These are phyloP conservation scores for Xenoacremonium recifei DNA, from an alignment of 2,329 filamentous ascomycete genomes.

Conservation along the genomic window DNA sequence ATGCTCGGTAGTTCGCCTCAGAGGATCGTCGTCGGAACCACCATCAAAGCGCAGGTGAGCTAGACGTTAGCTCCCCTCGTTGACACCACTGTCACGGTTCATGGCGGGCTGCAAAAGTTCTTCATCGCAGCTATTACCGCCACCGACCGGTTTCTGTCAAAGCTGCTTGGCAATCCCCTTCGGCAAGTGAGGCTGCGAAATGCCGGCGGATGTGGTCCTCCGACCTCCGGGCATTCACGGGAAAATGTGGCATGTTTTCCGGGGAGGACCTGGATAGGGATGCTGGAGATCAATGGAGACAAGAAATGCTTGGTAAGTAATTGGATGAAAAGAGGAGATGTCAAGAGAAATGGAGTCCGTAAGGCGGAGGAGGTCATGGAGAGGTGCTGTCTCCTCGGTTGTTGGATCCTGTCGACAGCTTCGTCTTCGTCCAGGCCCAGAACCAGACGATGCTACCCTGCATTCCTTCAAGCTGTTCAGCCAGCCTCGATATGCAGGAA, in stretches of 20 bases:
- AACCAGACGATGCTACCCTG: neutral
- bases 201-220: neutral
- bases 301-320: neutral
- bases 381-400: neutral
- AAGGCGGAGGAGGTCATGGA: neutral
- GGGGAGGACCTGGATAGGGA: neutral
- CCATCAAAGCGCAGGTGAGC: neutral
- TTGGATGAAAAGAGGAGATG: neutral
- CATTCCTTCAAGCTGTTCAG: neutral
- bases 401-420: no score
- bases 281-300: neutral
- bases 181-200: neutral
- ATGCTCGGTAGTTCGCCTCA: constrained; percentile 15
- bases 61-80: neutral
- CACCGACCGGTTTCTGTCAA: neutral
- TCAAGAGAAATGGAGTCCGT: neutral
- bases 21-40: neutral
- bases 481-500: constrained; percentile 1
- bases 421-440: neutral
- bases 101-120: neutral
- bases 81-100: neutral
- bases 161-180: neutral
- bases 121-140: neutral
- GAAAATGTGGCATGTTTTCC: neutral
- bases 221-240: neutral